A percentile compares a stretch with the other conserved stretches of the same genome.
Evolutionary conservation across 1,284 basidiomycete genomes (phyloP).

Genomic region (Butyriboletus appendiculatus): DNA sequence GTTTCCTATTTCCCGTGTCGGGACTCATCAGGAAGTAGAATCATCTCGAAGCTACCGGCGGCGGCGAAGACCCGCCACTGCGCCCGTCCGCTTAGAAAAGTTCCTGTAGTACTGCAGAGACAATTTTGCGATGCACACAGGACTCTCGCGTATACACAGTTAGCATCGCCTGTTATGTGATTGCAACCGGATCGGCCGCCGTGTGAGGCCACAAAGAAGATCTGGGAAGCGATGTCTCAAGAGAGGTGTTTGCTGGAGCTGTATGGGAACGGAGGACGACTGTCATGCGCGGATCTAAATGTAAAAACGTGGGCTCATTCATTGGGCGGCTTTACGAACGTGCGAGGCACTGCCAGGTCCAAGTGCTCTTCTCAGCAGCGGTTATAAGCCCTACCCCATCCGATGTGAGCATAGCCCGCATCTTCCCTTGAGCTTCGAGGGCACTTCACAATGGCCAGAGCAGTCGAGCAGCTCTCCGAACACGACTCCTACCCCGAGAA

Average conservation of each 20-base stretch:
- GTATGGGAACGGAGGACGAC: background rate
- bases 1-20: background rate
- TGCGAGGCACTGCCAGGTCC: constrained; percentile 24
- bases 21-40: background rate
- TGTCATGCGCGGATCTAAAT: background rate
- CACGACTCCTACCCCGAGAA: constrained; percentile 34
- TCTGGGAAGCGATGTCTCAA: too few relatives aligned
- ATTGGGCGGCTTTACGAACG: constrained; percentile 14
- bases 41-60: background rate
- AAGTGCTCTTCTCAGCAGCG: too few relatives aligned
- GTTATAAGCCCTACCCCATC: constrained; percentile 9
- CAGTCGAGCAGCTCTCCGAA: constrained; percentile 28
- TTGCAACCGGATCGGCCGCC: background rate
- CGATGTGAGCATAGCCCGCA: background rate
- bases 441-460: constrained; percentile 16
- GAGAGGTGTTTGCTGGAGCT: too few relatives aligned
- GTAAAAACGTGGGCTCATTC: too few relatives aligned
- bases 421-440: background rate
- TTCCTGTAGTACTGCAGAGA: too few relatives aligned
- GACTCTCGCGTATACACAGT: background rate
- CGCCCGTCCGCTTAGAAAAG: background rate
- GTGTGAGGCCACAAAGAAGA: background rate
- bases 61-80: background rate
- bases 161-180: background rate
- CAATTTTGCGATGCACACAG: too few relatives aligned